phyloP scores from a whole-genome alignment of 2,329 filamentous ascomycete genomes.

The Macroventuria anomochaeta region DNA sequence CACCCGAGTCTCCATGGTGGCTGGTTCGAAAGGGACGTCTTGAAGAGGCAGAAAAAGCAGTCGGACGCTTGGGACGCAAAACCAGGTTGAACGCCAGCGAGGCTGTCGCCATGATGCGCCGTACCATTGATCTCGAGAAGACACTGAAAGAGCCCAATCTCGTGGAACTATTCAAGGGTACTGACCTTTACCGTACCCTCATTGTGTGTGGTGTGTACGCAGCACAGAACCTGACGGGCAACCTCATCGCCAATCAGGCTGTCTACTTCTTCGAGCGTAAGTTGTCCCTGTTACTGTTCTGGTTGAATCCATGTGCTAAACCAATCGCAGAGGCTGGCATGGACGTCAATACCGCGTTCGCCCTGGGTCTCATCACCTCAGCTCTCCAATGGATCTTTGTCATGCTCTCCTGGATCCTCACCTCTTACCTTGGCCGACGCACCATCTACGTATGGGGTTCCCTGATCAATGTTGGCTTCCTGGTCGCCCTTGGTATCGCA shows the following conservation, averaged over 20 bases:
- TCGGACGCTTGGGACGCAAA: slow-evolving; percentile 59
- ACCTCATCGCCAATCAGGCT: slow-evolving; percentile 68
- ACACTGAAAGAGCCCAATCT: slow-evolving; percentile 56
- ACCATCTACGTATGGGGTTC: slow-evolving; percentile 70
- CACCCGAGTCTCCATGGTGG: slow-evolving; percentile 62
- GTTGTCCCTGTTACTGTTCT: slow-evolving; percentile 28
- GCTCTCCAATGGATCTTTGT: slow-evolving; percentile 67
- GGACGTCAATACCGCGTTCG: slow-evolving; percentile 61
- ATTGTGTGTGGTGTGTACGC: slow-evolving; percentile 65
- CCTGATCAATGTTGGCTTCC: slow-evolving; percentile 59
- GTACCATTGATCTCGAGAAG: slow-evolving; percentile 63
- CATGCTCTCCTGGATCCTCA: slow-evolving; percentile 72
- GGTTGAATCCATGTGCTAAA: slow-evolving; percentile 32
- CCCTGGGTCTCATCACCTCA: slow-evolving; percentile 69
- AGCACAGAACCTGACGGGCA: slow-evolving; percentile 67
- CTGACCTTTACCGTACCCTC: slow-evolving; percentile 61
- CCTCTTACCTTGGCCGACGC: slow-evolving; percentile 67
- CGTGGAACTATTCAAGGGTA: slow-evolving; percentile 62
- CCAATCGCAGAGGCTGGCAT: slow-evolving; percentile 66
- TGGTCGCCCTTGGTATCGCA: slow-evolving; percentile 66
- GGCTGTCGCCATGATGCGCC: slow-evolving; percentile 65
- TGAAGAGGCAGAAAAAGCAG: slow-evolving; percentile 54
- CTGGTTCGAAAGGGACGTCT: slow-evolving; percentile 54
- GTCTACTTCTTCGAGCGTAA: slow-evolving; percentile 66
- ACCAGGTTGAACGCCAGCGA: slow-evolving; percentile 52